These are phyloP conservation scores for Cercospora sesami DNA, from an alignment of 2,329 filamentous ascomycete genomes.

Conservation along the genomic window DNA sequence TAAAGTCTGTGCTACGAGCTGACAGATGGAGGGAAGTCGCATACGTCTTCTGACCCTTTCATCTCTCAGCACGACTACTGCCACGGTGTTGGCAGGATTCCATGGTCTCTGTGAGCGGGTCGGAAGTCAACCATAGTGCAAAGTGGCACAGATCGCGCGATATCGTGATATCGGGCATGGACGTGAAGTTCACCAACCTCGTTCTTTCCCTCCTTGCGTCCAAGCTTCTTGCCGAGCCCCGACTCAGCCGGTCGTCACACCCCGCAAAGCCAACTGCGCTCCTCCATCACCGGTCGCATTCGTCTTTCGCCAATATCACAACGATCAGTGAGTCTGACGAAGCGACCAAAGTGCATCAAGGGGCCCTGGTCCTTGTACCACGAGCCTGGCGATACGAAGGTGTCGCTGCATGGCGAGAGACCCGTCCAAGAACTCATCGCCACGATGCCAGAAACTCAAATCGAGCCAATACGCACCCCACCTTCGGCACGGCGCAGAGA, in stretches of 20 bases:
- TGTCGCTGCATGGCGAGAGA: neutral
- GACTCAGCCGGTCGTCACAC: neutral
- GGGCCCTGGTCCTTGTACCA: neutral
- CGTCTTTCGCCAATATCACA: neutral
- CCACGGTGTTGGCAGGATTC: neutral
- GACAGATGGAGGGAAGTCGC: neutral
- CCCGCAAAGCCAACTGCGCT: neutral
- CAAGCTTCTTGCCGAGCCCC: conserved; percentile 1
- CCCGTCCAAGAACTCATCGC: neutral
- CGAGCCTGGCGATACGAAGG: neutral
- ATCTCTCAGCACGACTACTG: neutral
- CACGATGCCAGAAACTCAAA: conserved; percentile 6
- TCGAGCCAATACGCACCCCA: conserved; percentile 8
- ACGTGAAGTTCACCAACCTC: conserved; percentile 5
- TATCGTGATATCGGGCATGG: conserved; percentile 1
- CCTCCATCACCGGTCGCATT: neutral
- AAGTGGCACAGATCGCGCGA: conserved; percentile 3
- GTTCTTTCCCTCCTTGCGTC: neutral
- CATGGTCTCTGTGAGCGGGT: neutral
- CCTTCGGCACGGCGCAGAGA: conserved; percentile 9
- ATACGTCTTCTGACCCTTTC: neutral
- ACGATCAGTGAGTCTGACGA: neutral
- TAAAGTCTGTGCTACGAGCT: neutral
- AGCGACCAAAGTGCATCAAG: neutral
- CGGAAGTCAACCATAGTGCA: neutral